phyloP scores from a whole-genome alignment of 2,329 filamentous ascomycete species.

The Drechslerella dactyloides region DNA sequence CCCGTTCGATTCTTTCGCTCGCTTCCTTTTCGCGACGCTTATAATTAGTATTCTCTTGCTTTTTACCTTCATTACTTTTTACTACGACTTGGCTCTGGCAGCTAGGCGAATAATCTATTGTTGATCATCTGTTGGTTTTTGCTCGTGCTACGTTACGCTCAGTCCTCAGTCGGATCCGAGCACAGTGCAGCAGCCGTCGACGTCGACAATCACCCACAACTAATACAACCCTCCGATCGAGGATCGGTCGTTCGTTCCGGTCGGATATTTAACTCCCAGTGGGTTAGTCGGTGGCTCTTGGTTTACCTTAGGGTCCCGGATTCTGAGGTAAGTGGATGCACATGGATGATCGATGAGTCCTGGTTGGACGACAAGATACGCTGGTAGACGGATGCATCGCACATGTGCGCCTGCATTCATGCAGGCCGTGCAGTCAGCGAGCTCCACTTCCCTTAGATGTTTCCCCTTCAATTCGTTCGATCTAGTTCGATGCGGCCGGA shows the following conservation, averaged over 20 bases:
- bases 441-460: not conserved
- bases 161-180: too few relatives aligned
- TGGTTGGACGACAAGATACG: conserved; percentile 3
- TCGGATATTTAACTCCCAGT: too few relatives aligned
- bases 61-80: not conserved
- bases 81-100: conserved; percentile 5
- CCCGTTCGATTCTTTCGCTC: conserved; percentile 1
- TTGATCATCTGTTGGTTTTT: not conserved
- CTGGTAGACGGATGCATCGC: conserved; percentile 4
- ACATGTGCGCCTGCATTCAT: not conserved
- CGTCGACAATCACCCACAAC: too few relatives aligned
- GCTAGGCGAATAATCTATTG: conserved; percentile 11
- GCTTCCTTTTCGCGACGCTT: not conserved
- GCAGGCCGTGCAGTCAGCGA: not conserved
- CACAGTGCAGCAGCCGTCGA: too few relatives aligned
- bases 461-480: too few relatives aligned
- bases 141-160: too few relatives aligned
- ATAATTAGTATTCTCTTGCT: not conserved
- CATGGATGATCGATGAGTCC: not conserved
- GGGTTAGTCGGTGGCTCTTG: too few relatives aligned
- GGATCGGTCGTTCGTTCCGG: too few relatives aligned
- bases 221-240: too few relatives aligned
- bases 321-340: conserved; percentile 2
- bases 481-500: too few relatives aligned
- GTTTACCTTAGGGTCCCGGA: too few relatives aligned